Base-by-base conservation (phyloP, 75 land plant species). In the Picea sitchensis region DNA sequence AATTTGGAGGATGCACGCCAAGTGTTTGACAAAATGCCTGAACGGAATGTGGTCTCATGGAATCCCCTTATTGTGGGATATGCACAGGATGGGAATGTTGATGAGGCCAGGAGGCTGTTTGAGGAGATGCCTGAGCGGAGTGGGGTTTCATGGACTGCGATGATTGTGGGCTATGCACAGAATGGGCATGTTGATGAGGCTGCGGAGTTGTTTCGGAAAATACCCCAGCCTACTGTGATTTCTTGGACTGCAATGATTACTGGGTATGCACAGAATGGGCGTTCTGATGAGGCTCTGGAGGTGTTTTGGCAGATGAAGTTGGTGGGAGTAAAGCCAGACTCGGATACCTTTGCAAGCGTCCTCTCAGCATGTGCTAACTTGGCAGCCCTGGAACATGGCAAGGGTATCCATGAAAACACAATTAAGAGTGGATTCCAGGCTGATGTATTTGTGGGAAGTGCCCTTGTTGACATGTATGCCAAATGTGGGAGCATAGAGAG, bases 401-500 rank as follows among this genome's bases (percentile, higher is more conserved):
- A 21, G 44, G 79, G 61, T 23, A 14, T 32, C 21, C 79, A 78
- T 62, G 18, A 34, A 61, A 4, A 32, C 2, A 21, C 38, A 60
- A 21, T 59, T 5, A n/a, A 61, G 61, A 18, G 9, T 9, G 11
- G 59, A 64, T 64, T 12, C 14, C 4, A 64, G 12, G 14, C 31
- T 26, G 67, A 64, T 13, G 67, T 2, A 2, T 30, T 64, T 12
- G 67, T 51, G 12, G 56, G 56, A 51, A 88, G 83, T 64, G 78
- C 83, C 14, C 79, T 88, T 64, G 61, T 88, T 32, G 84, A 82
- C 5, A 81, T 83, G 88, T 88, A 88, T 83, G 82, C 85, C 58
- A 88, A 71, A 83, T 85, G 87, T 80, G 90, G 87, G 14, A 18
- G 11, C 5, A 38, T 87, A 17, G 59, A 67, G 18, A 82, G 82